Percentiles rank a stretch among this genome's conserved stretches.
These are phyloP conservation scores for Sonneratia alba DNA, from an alignment of 345 rosid species.

Conservation along the genomic window DNA sequence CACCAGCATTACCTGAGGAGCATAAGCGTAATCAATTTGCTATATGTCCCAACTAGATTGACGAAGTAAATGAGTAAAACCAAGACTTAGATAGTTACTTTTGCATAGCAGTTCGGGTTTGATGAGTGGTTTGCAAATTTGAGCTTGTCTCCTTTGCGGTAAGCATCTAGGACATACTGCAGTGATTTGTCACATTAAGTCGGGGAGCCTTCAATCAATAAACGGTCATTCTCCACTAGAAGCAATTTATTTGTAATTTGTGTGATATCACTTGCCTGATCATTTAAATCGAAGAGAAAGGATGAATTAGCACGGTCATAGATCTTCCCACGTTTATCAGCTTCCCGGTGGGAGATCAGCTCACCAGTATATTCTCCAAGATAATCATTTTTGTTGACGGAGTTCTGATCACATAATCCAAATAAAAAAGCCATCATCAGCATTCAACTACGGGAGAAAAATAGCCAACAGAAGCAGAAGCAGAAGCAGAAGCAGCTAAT, in stretches of 20 bases:
- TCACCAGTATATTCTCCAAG: slow-evolving; percentile 99
- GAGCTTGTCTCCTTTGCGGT: slow-evolving; percentile 95
- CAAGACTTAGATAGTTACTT: slow-evolving; percentile 36
- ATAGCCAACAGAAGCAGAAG: background rate
- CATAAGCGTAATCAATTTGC: slow-evolving; percentile 1
- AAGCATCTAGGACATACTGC: slow-evolving; percentile 94
- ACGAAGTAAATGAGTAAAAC: background rate
- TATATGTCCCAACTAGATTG: slow-evolving; percentile 5
- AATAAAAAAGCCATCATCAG: background rate
- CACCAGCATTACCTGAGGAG: slow-evolving; percentile 83
- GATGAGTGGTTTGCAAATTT: slow-evolving; percentile 95
- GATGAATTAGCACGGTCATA: slow-evolving; percentile 97
- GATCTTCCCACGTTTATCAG: slow-evolving; percentile 97
- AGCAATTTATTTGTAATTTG: background rate
- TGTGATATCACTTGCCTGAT: slow-evolving; percentile 52
- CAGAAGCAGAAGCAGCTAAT: background rate
- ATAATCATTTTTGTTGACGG: slow-evolving; percentile 90
- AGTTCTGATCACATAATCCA: slow-evolving; percentile 44
- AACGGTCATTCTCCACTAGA: background rate
- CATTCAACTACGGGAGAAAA: background rate
- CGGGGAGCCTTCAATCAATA: background rate
- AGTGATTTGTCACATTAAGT: background rate
- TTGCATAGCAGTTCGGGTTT: slow-evolving; percentile 93
- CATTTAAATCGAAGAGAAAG: slow-evolving; percentile 95
- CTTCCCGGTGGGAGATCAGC: slow-evolving; percentile 86